Evolutionary conservation across 352 stramenopile species (phyloP).

Genomic region (Blastocystis sp.): DNA sequence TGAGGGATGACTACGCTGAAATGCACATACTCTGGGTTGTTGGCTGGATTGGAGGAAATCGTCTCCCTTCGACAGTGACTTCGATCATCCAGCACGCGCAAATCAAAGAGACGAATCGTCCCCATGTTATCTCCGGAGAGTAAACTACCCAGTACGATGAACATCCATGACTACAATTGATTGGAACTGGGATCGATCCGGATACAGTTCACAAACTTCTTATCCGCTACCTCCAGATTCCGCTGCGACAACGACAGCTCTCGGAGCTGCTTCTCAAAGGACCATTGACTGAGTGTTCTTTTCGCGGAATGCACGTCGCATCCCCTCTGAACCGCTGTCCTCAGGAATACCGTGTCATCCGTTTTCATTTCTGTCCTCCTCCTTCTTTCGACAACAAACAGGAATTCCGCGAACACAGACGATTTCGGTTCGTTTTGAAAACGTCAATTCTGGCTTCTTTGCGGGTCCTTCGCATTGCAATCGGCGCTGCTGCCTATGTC

Average conservation of each 20-base stretch:
- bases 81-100: conserved; percentile 27
- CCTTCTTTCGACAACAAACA: conserved; percentile 41
- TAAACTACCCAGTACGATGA: conserved; percentile 12
- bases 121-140: conserved; percentile 60
- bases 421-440: background rate
- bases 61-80: background rate
- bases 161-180: conserved; percentile 18
- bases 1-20: background rate
- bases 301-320: too few relatives aligned
- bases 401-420: background rate
- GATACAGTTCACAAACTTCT: conserved; percentile 59
- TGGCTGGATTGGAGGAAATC: conserved; percentile 8
- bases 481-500: background rate
- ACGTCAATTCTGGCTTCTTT: background rate
- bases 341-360: background rate
- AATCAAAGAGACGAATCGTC: conserved; percentile 57
- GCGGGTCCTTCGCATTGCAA: background rate
- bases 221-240: conserved; percentile 17
- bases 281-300: background rate
- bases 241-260: conserved; percentile 17
- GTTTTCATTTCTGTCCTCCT: conserved; percentile 27
- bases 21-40: background rate
- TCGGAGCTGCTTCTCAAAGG: conserved; percentile 9
- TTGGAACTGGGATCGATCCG: conserved; percentile 20
- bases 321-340: background rate